Evolutionary conservation across 768 basidiomycete species (phyloP).

Genomic region (Tricholomella constricta): DNA sequence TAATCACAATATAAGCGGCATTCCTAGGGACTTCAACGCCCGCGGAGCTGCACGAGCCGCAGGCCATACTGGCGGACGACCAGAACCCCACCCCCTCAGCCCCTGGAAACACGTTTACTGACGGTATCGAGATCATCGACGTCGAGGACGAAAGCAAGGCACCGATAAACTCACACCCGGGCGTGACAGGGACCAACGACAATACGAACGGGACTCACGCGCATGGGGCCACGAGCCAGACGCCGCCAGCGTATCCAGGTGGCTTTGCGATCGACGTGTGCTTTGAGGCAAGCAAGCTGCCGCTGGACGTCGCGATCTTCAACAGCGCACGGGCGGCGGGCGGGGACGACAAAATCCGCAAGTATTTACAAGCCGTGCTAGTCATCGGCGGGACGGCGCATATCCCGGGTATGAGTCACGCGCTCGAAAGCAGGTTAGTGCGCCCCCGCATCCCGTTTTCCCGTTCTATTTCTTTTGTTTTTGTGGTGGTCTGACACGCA

Average conservation of each 20-base stretch:
- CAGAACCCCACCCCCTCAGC: slow-evolving; percentile 31
- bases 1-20: not conserved
- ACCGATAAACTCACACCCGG: slow-evolving; percentile 26
- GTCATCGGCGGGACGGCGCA: slow-evolving; percentile 85
- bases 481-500: slow-evolving; percentile 1
- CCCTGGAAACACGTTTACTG: slow-evolving; percentile 21
- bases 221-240: slow-evolving; percentile 16
- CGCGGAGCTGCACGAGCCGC: slow-evolving; percentile 33
- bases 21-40: slow-evolving; percentile 20
- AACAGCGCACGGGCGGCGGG: slow-evolving; percentile 88
- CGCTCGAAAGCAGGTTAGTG: slow-evolving; percentile 83
- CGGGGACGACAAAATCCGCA: slow-evolving; percentile 86
- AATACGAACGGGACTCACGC: not conserved
- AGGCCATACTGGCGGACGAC: slow-evolving; percentile 33
- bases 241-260: slow-evolving; percentile 34
- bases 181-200: slow-evolving; percentile 11
- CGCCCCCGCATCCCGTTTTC: too few relatives aligned
- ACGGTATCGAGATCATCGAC: slow-evolving; percentile 49
- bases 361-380: slow-evolving; percentile 85
- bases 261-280: slow-evolving; percentile 73
- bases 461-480: not conserved
- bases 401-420: slow-evolving; percentile 82
- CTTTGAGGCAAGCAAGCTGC: slow-evolving; percentile 86
- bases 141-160: slow-evolving; percentile 46
- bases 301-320: slow-evolving; percentile 90